Percentiles rank a stretch among this genome's conserved stretches.
Conservation (phyloP, 768 basidiomycete genomes). For the Myochromella boudieri region DNA sequence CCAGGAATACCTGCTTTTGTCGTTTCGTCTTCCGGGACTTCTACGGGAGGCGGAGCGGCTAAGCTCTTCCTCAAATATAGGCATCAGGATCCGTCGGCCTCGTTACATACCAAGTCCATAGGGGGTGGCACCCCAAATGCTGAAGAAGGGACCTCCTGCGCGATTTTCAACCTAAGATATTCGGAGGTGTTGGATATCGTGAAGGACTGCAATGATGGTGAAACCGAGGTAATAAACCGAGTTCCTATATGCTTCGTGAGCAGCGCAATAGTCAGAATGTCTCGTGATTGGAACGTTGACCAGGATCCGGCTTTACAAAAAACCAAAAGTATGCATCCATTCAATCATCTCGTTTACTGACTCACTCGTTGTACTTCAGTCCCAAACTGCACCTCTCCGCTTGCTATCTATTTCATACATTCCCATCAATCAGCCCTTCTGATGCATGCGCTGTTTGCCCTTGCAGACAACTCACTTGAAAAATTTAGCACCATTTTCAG, state of each 20-base stretch:
- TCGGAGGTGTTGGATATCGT: conserved; percentile 2
- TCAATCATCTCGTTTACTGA: not conserved
- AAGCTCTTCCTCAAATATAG: conserved; percentile 18
- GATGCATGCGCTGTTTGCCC: conserved; percentile 11
- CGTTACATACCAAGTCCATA: not conserved
- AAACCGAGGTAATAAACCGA: not conserved
- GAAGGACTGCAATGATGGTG: not conserved
- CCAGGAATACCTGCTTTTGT: conserved; percentile 18
- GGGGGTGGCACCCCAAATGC: not conserved
- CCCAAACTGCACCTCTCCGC: conserved; percentile 5
- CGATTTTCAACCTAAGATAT: conserved; percentile 7
- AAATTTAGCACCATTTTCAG: conserved; percentile 7
- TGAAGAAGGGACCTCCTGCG: not conserved
- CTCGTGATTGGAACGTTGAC: conserved; percentile 3
- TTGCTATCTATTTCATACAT: conserved; percentile 7
- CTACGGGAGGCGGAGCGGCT: conserved; percentile 9
- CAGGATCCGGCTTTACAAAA: conserved; percentile 2
- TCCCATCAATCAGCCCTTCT: conserved; percentile 7
- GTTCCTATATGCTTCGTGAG: conserved; percentile 10
- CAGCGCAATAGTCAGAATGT: conserved; percentile 1
- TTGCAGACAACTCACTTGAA: conserved; percentile 4
- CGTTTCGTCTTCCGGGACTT: conserved; percentile 17
- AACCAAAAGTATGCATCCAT: not conserved
- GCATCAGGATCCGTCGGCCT: conserved; percentile 2
- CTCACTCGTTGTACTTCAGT: not conserved